These are phyloP conservation scores for Salvia miltiorrhiza DNA, from an alignment of 257 asterid species.

Conservation along the genomic window DNA sequence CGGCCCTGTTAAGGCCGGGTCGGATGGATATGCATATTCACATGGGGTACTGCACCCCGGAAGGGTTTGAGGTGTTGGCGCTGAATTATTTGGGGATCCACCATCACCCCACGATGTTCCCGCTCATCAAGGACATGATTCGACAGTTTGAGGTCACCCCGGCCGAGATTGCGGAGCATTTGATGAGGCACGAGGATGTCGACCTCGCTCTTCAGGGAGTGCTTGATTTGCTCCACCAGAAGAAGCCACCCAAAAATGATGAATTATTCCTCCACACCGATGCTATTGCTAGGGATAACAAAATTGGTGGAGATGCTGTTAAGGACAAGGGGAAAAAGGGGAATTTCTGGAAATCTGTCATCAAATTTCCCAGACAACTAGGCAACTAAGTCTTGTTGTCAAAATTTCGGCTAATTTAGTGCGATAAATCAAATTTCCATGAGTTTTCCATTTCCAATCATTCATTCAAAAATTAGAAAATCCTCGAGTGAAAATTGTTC, in stretches of 20 bases:
- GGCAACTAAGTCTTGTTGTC: not conserved
- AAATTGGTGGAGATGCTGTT: not conserved
- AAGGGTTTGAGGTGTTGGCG: constrained; percentile 59
- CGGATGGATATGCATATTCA: constrained; percentile 85
- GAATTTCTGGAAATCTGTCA: constrained; percentile 11
- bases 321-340: constrained; percentile 15
- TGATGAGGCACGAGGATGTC: constrained; percentile 65
- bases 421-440: not conserved
- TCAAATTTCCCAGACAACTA: constrained; percentile 4
- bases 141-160: constrained; percentile 49
- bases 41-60: constrained; percentile 63
- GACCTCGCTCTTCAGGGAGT: constrained; percentile 59
- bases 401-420: not conserved
- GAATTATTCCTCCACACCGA: not conserved
- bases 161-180: constrained; percentile 75
- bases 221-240: constrained; percentile 44
- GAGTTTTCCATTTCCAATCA: not conserved
- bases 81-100: constrained; percentile 46
- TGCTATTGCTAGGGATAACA: not conserved
- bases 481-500: too few species aligned
- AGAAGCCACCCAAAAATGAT: constrained; percentile 18
- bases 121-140: constrained; percentile 41
- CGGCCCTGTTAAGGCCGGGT: constrained; percentile 75
- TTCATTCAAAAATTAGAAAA: not conserved
- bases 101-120: constrained; percentile 31